These are phyloP conservation scores for Pythium chondricola DNA, from an alignment of 352 stramenopile genomes.

Conservation along the genomic window DNA sequence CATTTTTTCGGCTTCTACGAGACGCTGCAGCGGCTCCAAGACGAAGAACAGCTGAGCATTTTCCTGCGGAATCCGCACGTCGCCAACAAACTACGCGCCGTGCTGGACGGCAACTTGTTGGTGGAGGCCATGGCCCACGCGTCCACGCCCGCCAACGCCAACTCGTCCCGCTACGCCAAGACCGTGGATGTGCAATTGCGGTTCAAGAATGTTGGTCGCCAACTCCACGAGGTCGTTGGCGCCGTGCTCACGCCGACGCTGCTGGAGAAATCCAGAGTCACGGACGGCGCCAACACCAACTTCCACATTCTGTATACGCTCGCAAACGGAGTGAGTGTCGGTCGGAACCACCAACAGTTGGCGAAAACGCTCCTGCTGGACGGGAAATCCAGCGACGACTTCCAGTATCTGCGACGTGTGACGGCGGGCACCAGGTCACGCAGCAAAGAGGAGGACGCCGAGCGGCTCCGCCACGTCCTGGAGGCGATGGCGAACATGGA, in stretches of 20 bases:
- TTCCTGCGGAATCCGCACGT: conserved; percentile 70
- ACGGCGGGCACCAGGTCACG: neutral
- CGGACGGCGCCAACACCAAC: conserved; percentile 27
- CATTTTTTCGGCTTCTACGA: conserved; percentile 80
- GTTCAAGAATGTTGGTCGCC: conserved; percentile 29
- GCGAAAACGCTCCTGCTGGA: conserved; percentile 40
- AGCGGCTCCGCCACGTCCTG: conserved; percentile 60
- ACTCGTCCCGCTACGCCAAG: conserved; percentile 75
- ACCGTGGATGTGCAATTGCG: conserved; percentile 41
- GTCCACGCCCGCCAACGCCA: conserved; percentile 54
- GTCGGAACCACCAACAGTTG: conserved; percentile 21
- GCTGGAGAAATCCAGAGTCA: conserved; percentile 63
- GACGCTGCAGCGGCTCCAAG: conserved; percentile 64
- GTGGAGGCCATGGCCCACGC: conserved; percentile 73
- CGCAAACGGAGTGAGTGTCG: conserved; percentile 44
- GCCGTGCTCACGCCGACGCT: conserved; percentile 55
- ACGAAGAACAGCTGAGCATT: conserved; percentile 74
- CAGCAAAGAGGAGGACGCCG: conserved; percentile 25
- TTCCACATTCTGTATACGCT: conserved; percentile 77
- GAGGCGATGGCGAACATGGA: conserved; percentile 37
- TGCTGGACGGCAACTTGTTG: conserved; percentile 68
- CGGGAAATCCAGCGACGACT: conserved; percentile 25
- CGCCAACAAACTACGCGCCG: conserved; percentile 46
- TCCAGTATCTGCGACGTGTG: conserved; percentile 42
- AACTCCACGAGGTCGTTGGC: conserved; percentile 46